Evolutionary conservation across 768 basidiomycete genomes (phyloP), one percentile per base, ranked within the genome.

Genomic region (Tricholoma matsutake): DNA sequence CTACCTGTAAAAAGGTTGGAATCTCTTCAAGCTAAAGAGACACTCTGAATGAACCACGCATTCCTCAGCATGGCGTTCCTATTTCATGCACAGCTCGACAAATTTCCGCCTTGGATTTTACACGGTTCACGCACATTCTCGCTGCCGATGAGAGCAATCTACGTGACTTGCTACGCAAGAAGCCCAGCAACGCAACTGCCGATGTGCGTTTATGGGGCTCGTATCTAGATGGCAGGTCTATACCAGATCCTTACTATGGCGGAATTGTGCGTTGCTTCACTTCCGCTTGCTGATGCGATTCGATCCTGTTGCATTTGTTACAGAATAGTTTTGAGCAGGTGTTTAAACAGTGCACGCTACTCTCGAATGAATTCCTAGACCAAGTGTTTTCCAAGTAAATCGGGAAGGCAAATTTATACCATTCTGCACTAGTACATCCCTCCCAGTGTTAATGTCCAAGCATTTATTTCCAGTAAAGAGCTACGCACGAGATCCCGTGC

Each of bases 161-260:
- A 63, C 81, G 81, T 35, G 78, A 84, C 61, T 77, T 94, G 47
- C 65, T 83, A 47, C 78, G 80, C 56, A 79, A 85, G 47, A 80
- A 74, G 56, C 83, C 79, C 32, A 49, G 66, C 9, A 77, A 83
- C 63, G 73, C 83, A 16, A 87, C 85, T 3, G 89, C 91, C 0
- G 78, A 81, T 54, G 81, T 94, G 31, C 80, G 80, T 6, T 79
- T 95, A n/a, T 95, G 89, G 86, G 92, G 91, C 16, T 88, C 89
- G 5, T 92, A 88, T 69, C 73, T 86, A 5, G 89, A 91, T 69
- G 76, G 79, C 52, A 82, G 82, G 67, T 79, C 86, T 16, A 94
- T 97, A 63, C 78, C 81, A 10, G 95, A 96, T 71, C 95, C 95
- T 5, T 96, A 94, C 72, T 94, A 92, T 63, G 90, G 87, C 11